phyloP scores from a whole-genome alignment of 176 grass and related monocot species.

The Eleusine coracana region DNA sequence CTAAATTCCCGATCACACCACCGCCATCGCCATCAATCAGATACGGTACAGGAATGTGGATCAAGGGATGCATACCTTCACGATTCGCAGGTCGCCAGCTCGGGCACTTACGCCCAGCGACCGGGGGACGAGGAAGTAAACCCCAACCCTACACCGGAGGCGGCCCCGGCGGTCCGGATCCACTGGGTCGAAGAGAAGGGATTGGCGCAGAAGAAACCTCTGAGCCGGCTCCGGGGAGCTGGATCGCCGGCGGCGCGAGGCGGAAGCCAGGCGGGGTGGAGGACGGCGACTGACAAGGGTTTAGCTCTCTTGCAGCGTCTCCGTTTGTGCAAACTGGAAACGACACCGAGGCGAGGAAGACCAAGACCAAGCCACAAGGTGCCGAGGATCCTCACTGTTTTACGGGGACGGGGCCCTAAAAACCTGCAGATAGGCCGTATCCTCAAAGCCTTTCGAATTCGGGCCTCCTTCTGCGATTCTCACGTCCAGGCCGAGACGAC shows the following conservation, averaged over 20 bases:
- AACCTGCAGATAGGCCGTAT: background rate
- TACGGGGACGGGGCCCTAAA: background rate
- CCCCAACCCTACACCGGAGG: background rate
- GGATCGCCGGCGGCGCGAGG: slow-evolving; percentile 10
- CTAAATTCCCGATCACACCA: background rate
- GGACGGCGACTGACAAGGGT: background rate
- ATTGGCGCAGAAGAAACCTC: background rate
- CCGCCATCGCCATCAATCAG: background rate
- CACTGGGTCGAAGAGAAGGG: background rate
- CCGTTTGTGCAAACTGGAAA: background rate
- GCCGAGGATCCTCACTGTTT: background rate
- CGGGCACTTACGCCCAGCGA: background rate
- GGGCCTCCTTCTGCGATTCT: background rate
- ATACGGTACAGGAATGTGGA: background rate
- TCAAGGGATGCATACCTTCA: background rate
- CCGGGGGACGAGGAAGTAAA: background rate
- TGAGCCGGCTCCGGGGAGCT: background rate
- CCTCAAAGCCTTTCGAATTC: background rate
- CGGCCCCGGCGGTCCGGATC: background rate
- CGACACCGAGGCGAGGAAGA: background rate
- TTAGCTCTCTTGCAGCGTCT: background rate
- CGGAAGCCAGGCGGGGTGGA: background rate
- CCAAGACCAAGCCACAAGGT: background rate
- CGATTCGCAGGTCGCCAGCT: background rate
- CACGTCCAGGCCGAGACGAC: background rate